These are phyloP conservation scores for Rhypophila decipiens DNA, from an alignment of 495 filamentous ascomycete genomes.

Conservation along the genomic window DNA sequence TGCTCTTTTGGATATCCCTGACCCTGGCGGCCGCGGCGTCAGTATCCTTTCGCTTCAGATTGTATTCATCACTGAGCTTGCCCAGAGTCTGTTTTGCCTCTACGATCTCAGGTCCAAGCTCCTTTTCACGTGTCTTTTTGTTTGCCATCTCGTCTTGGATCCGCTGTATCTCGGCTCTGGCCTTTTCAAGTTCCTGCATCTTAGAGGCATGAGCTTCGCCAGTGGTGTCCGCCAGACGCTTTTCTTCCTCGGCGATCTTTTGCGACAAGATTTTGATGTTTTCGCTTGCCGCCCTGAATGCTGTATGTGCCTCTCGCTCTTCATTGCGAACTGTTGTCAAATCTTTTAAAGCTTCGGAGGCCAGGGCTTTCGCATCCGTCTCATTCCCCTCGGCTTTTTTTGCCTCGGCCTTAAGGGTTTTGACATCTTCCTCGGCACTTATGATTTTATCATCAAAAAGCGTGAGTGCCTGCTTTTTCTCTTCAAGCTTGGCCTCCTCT, in stretches of 20 bases:
- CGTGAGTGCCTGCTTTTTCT: constrained; percentile 22
- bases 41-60: constrained; percentile 41
- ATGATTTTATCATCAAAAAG: constrained; percentile 22
- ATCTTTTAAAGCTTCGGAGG: constrained; percentile 22
- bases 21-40: constrained; percentile 40
- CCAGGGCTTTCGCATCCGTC: constrained; percentile 29
- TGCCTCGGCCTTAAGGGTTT: constrained; percentile 24
- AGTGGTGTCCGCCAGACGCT: constrained; percentile 47
- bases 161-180: constrained; percentile 41
- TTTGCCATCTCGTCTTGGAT: constrained; percentile 31
- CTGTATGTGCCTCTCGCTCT: constrained; percentile 40
- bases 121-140: constrained; percentile 25
- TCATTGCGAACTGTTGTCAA: constrained; percentile 32
- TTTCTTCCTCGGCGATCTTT: constrained; percentile 36
- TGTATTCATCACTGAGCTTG: constrained; percentile 29
- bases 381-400: constrained; percentile 31
- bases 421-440: constrained; percentile 17
- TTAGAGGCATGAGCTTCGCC: constrained; percentile 38
- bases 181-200: constrained; percentile 39
- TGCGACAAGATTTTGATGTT: constrained; percentile 30
- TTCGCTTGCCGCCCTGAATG: constrained; percentile 25
- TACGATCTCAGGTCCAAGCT: constrained; percentile 25
- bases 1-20: constrained; percentile 21
- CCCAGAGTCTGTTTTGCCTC: constrained; percentile 37
- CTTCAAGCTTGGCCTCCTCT: constrained; percentile 15